A percentile compares a stretch with the other conserved stretches of the same genome.
These are phyloP conservation scores for Hortiboletus flavorubellus DNA, from an alignment of 768 basidiomycete species.

Conservation along the genomic window DNA sequence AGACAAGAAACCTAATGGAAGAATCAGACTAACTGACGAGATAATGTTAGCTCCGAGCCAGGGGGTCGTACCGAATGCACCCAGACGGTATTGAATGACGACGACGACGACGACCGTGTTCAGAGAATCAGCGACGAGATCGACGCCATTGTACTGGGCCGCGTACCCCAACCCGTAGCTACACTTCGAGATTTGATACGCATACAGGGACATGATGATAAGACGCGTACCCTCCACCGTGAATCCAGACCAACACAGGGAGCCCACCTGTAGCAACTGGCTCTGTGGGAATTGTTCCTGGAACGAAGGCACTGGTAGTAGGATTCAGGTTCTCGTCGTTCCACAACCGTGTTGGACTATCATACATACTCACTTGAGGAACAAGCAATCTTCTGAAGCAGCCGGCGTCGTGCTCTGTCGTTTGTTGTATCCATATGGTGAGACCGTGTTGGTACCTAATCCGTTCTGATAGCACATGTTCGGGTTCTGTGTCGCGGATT, in stretches of 20 bases:
- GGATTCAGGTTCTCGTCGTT: no score
- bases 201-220: neutral
- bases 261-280: slow-evolving; percentile 4
- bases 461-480: slow-evolving; percentile 23
- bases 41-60: neutral
- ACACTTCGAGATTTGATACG: neutral
- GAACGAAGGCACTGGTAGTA: slow-evolving; percentile 9
- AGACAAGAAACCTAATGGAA: slow-evolving; percentile 30
- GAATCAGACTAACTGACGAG: neutral
- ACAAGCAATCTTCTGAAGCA: slow-evolving; percentile 34
- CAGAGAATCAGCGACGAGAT: slow-evolving; percentile 26
- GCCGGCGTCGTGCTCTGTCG: slow-evolving; percentile 3
- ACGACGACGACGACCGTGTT: slow-evolving; percentile 29
- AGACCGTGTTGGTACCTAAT: slow-evolving; percentile 5
- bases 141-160: slow-evolving; percentile 12
- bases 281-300: slow-evolving; percentile 3
- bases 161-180: slow-evolving; percentile 27
- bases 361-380: slow-evolving; percentile 15
- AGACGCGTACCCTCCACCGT: slow-evolving; percentile 33
- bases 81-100: slow-evolving; percentile 34
- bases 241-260: slow-evolving; percentile 37
- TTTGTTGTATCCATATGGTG: neutral
- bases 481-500: slow-evolving; percentile 27
- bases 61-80: slow-evolving; percentile 28
- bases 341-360: no score